Conservation (phyloP, 1,284 basidiomycete genomes). For the Chiua sp. region DNA sequence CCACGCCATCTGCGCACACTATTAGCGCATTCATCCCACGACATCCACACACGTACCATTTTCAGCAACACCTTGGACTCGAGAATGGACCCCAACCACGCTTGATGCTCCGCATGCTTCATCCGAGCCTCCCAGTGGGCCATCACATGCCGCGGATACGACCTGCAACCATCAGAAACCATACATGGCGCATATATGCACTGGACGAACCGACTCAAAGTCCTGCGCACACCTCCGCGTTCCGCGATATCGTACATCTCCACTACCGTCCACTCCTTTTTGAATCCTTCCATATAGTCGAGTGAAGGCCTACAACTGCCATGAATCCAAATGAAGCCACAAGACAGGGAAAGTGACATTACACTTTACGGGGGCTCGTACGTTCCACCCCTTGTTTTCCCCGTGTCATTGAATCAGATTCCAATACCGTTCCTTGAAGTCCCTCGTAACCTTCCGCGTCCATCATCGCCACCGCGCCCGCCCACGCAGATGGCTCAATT, state of each 20-base stretch:
- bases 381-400: background rate
- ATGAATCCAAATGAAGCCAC: background rate
- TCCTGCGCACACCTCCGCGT: background rate
- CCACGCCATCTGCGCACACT: background rate
- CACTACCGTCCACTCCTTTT: background rate
- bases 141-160: background rate
- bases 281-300: conserved; percentile 8
- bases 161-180: background rate
- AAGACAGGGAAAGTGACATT: background rate
- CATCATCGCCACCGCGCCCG: background rate
- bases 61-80: background rate
- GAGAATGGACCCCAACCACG: background rate
- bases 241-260: conserved; percentile 12
- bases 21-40: background rate
- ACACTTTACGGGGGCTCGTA: background rate
- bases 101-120: background rate
- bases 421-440: background rate
- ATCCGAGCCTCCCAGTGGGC: background rate
- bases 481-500: background rate
- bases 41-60: background rate
- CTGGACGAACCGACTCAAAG: conserved; percentile 18
- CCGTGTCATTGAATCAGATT: background rate
- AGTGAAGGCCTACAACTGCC: conserved; percentile 7
- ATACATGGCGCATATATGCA: background rate
- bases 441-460: no score